Evolutionary conservation across 805 yeast species (phyloP).

Genomic region (Kluyveromyces lactis): DNA sequence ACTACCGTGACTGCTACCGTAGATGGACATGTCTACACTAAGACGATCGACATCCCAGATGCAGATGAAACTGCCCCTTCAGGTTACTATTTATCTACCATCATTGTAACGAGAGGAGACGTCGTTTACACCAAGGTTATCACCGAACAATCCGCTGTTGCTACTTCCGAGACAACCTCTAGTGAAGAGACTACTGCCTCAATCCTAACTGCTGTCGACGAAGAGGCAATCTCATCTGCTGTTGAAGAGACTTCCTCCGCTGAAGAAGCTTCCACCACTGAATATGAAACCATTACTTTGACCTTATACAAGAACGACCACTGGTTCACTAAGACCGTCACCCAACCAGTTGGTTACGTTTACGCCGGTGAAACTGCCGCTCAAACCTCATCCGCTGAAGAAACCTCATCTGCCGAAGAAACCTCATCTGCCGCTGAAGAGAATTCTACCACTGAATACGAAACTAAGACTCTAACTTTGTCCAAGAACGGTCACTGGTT

Average conservation of each 20-base stretch:
- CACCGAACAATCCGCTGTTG: no score
- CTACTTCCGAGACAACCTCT: background rate
- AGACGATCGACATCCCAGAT: background rate
- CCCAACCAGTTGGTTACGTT: slow-evolving; percentile 7
- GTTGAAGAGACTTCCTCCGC: background rate
- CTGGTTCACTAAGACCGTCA: background rate
- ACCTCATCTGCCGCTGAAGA: background rate
- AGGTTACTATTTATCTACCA: background rate
- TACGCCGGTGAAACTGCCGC: background rate
- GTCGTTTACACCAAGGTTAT: slow-evolving; percentile 8
- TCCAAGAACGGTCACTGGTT: background rate
- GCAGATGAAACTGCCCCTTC: no score
- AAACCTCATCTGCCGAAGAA: background rate
- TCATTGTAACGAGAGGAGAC: slow-evolving; percentile 6
- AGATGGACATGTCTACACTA: slow-evolving; percentile 1
- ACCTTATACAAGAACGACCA: background rate
- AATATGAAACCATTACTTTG: background rate
- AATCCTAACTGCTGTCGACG: background rate
- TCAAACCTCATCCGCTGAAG: background rate
- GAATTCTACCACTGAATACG: background rate
- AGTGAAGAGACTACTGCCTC: background rate
- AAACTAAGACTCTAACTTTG: background rate
- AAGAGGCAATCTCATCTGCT: background rate
- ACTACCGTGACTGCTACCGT: slow-evolving; percentile 1
- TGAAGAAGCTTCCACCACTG: background rate